Conservation (phyloP, 2,329 filamentous ascomycete species). For the Xylariomycetidae sp. region DNA sequence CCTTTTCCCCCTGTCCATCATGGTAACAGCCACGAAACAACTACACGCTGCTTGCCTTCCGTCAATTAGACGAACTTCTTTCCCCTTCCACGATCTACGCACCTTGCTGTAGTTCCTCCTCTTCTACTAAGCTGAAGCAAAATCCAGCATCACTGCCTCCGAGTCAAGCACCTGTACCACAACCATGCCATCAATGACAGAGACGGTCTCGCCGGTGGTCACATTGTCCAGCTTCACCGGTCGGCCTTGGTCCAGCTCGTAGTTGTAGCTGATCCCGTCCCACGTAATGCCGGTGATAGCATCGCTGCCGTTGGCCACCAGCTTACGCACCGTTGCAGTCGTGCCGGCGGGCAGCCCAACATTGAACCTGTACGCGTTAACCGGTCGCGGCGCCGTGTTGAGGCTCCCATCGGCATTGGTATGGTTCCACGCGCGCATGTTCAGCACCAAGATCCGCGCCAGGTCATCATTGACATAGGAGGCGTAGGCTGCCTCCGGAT, state of each 20-base stretch:
- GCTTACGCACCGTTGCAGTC: constrained; percentile 35
- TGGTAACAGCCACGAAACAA: too few species aligned
- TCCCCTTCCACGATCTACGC: too few species aligned
- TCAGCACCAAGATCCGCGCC: constrained; percentile 46
- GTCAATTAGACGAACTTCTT: too few species aligned
- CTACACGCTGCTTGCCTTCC: too few species aligned
- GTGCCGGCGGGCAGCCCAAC: constrained; percentile 16
- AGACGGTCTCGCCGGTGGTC: constrained; percentile 41
- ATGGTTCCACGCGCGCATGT: constrained; percentile 55
- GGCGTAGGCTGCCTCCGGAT: constrained; percentile 48
- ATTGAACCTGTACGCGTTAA: constrained; percentile 35
- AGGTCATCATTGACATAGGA: constrained; percentile 42
- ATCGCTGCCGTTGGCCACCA: constrained; percentile 58
- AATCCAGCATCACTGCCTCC: constrained; percentile 33
- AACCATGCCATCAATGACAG: constrained; percentile 30
- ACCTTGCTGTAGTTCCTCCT: too few species aligned
- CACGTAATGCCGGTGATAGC: constrained; percentile 56
- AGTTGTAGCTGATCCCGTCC: constrained; percentile 57
- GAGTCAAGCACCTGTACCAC: constrained; percentile 36
- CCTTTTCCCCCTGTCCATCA: too few species aligned
- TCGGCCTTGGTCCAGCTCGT: constrained; percentile 47
- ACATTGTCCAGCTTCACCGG: constrained; percentile 50
- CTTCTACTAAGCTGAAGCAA: too few species aligned
- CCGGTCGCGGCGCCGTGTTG: constrained; percentile 25
- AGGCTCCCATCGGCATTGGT: constrained; percentile 32